Evolutionary conservation across 2,329 filamentous ascomycete species (phyloP).

Genomic region (Diaporthe sp.): DNA sequence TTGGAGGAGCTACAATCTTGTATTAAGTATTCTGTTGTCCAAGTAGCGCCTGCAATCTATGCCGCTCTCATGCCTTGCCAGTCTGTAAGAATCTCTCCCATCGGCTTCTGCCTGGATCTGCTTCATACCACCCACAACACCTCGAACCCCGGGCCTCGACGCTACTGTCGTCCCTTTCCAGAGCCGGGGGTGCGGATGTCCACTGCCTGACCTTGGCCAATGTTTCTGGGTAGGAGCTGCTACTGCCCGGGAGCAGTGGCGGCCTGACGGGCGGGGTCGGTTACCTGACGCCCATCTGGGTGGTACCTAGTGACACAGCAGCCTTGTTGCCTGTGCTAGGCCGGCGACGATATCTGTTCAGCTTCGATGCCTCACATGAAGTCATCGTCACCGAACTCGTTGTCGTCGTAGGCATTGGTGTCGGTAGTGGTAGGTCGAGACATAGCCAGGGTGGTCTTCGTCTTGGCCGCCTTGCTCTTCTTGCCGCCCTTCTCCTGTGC

Average conservation of each 20-base stretch:
- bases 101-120: neutral
- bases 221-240: neutral
- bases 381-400: conserved; percentile 80
- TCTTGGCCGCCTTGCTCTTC: conserved; percentile 98
- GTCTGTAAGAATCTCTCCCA: neutral
- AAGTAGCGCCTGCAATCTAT: conserved; percentile 31
- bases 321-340: neutral
- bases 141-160: conserved; percentile 1
- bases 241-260: neutral
- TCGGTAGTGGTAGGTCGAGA: conserved; percentile 72
- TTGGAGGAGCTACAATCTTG: conserved; percentile 7
- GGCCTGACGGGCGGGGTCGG: neutral
- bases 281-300: neutral
- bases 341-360: conserved; percentile 5
- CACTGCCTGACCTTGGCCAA: neutral
- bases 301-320: neutral
- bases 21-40: conserved; percentile 30
- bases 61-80: conserved; percentile 8
- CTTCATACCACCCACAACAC: neutral
- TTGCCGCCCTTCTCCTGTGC: conserved; percentile 92
- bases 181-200: neutral
- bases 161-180: neutral
- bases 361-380: conserved; percentile 39
- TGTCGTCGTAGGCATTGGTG: conserved; percentile 81
- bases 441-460: conserved; percentile 86